These are phyloP conservation scores for Globisporangium yorkense DNA, from an alignment of 352 stramenopile species.

Conservation along the genomic window DNA sequence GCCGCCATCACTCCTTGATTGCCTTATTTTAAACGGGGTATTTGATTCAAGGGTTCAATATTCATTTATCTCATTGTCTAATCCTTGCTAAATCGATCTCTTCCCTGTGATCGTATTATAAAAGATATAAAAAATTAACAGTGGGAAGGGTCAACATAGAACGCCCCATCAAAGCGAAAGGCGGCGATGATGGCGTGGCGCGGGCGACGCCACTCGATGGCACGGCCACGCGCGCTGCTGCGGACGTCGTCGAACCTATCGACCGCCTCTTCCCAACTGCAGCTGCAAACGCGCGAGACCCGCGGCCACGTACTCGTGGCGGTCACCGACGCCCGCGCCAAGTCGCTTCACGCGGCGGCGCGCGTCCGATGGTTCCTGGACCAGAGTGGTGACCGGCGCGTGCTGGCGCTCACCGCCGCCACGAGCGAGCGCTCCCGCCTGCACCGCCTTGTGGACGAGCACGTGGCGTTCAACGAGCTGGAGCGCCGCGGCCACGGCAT, in stretches of 20 bases:
- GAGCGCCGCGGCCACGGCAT: constrained; percentile 63
- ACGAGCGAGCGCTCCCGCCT: constrained; percentile 17
- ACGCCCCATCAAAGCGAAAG: background rate
- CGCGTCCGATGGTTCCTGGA: constrained; percentile 29
- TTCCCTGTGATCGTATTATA: background rate
- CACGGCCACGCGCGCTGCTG: background rate
- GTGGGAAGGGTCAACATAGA: background rate
- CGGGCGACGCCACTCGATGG: constrained; percentile 2
- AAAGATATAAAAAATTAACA: background rate
- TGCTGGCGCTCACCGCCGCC: constrained; percentile 34
- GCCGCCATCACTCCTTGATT: too few relatives aligned
- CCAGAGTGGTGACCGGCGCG: constrained; percentile 12
- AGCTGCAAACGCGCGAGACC: constrained; percentile 5
- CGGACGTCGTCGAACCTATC: background rate
- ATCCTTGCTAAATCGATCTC: background rate
- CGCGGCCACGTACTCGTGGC: constrained; percentile 30
- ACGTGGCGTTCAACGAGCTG: constrained; percentile 48
- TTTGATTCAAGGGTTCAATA: background rate
- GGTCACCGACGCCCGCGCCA: constrained; percentile 11
- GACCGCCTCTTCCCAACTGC: background rate
- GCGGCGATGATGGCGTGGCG: constrained; percentile 10
- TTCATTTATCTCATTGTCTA: background rate
- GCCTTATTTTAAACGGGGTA: too few relatives aligned
- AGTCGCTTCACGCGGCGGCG: constrained; percentile 20
- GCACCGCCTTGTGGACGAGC: constrained; percentile 18